Evolutionary conservation across 495 filamentous ascomycete species (phyloP), one percentile per base, ranked within the genome.

Genomic region (Penicillium alfredii): DNA sequence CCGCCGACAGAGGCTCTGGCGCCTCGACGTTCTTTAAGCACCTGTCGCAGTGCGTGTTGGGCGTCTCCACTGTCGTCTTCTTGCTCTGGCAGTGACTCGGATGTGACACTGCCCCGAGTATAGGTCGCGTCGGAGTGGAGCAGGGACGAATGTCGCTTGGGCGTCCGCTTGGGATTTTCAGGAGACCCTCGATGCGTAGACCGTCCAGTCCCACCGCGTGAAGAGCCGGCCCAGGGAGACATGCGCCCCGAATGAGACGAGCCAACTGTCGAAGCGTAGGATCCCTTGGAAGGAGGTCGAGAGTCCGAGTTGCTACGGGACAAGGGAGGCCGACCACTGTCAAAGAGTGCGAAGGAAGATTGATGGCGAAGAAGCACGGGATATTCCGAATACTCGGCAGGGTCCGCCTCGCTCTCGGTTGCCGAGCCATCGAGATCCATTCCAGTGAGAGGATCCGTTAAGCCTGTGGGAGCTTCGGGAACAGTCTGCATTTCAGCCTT

Each of bases 401-500:
- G 82, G 36, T 72, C 65, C 26, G 51, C 67, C 17, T 74, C 71
- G 33, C 64, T 72, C 29, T 70, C 67, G 3, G 69, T 68, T 10
- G 64, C 44, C 9, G 65, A 71, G 13, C 65, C 68, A 45, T 71
- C 69, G 15, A 71, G 42, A 12, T 70, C 69, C 61, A 71, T 68
- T 3, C 53, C 58, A 1, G 52, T 56, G 28, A 63, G 47, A 8
- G 61, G 60, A 47, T 70, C 63, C 0, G 64, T 66, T 45, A 69
- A 38, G 0, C 61, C 61, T 4, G 61, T 65, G 4, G 52, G 39
- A 49, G 57, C 33, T 14, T 75, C 68, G 13, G 70, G 55, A 8
- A 82, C 58, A 3, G 80, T 47, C 20, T 78, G 76, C 40, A 81
- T 83, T 53, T 86, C 80, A 5, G 82, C 76, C 39, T 77, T 78